These are phyloP conservation scores for Pulveroboletus sp. DNA, from an alignment of 768 basidiomycete genomes.

Conservation along the genomic window DNA sequence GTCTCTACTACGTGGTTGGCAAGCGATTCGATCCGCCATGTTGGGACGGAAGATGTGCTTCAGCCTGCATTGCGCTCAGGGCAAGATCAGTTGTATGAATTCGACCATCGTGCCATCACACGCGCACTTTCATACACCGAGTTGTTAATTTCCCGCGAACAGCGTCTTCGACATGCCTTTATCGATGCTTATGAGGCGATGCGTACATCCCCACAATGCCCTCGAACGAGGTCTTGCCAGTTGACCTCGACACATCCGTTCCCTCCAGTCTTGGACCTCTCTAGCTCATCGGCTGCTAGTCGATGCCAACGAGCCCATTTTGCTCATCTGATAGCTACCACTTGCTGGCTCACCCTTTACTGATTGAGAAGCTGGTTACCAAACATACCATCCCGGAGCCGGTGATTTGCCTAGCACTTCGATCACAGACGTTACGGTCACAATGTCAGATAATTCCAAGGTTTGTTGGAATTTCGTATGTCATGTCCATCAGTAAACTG, in stretches of 20 bases:
- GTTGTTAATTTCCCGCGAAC: background rate
- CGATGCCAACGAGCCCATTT: background rate
- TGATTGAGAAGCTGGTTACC: background rate
- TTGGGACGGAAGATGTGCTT: background rate
- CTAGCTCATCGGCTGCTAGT: background rate
- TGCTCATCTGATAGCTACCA: background rate
- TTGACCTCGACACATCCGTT: background rate
- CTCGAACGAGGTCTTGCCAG: background rate
- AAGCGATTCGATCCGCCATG: slow-evolving; percentile 4
- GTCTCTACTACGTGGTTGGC: background rate
- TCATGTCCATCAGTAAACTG: background rate
- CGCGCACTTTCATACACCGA: slow-evolving; percentile 9
- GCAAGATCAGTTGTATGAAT: background rate
- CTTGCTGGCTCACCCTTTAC: background rate
- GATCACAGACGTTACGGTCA: background rate
- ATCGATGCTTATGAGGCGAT: slow-evolving; percentile 4
- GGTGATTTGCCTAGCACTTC: background rate
- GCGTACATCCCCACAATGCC: background rate
- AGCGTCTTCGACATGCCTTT: background rate
- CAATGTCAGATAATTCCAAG: background rate
- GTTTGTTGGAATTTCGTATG: slow-evolving; percentile 4
- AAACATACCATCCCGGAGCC: background rate
- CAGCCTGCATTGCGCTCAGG: background rate
- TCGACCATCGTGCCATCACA: background rate
- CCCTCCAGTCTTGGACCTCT: background rate